Conservation (phyloP, 139 green algal genomes). For the Chlorella sp. region DNA sequence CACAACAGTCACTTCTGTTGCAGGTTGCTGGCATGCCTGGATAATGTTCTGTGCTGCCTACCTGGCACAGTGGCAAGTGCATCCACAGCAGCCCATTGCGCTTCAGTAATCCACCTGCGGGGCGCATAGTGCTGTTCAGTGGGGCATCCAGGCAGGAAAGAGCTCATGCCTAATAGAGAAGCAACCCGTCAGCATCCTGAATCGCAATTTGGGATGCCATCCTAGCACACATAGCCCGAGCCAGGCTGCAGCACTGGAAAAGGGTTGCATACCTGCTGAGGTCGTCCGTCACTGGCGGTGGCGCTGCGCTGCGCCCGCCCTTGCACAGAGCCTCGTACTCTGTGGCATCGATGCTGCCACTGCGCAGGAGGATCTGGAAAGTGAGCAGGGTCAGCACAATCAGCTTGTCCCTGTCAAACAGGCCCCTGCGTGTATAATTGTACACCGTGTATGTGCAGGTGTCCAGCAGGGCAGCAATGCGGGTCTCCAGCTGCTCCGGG, state of each 20-base stretch:
- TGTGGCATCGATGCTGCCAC: constrained; percentile 41
- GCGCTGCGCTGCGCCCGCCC: constrained; percentile 42
- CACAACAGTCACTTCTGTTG: no score
- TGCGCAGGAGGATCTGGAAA: constrained; percentile 53
- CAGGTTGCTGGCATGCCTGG: no score
- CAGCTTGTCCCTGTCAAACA: constrained; percentile 85
- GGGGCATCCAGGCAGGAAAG: no score
- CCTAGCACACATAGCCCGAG: no score
- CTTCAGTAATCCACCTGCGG: no score
- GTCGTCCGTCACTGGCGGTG: constrained; percentile 73
- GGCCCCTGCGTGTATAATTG: constrained; percentile 77
- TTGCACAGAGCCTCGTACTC: constrained; percentile 76
- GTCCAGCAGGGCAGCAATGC: constrained; percentile 56
- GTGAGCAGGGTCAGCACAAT: constrained; percentile 78
- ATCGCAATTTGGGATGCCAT: no score
- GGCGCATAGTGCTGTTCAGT: no score
- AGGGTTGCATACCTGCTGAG: constrained; percentile 59
- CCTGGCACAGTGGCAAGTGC: no score
- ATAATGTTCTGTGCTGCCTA: no score
- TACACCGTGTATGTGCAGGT: constrained; percentile 80
- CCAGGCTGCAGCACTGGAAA: constrained; percentile 45
- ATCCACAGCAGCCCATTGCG: no score
- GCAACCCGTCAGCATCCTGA: no score
- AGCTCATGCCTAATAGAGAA: no score
- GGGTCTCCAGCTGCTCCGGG: constrained; percentile 65